Conservation (phyloP, 1,284 basidiomycete species). For the Thelephora terrestris region DNA sequence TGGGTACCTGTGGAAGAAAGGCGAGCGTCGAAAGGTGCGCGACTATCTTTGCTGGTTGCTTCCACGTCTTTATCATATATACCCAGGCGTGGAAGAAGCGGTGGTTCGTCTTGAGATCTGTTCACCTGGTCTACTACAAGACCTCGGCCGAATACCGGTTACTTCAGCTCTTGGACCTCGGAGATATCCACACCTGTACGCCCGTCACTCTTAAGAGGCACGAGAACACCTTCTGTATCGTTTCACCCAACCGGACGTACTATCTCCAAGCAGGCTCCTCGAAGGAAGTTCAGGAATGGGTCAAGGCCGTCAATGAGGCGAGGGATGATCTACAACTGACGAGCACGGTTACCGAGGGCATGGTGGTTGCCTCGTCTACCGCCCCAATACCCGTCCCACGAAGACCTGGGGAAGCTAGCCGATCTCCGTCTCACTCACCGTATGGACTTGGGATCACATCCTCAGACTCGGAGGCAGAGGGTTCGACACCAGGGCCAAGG, state of each 20-base stretch:
- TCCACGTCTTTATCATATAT: background rate
- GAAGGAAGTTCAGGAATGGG: conserved; percentile 78
- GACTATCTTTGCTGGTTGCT: conserved; percentile 4
- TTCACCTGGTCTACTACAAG: conserved; percentile 96
- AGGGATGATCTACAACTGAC: conserved; percentile 54
- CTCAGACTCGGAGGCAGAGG: conserved; percentile 66
- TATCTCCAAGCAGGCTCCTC: conserved; percentile 77
- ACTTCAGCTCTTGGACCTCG: conserved; percentile 81
- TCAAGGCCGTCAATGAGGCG: conserved; percentile 72
- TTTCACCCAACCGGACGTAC: conserved; percentile 87
- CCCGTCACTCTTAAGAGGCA: conserved; percentile 87
- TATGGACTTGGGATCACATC: conserved; percentile 40
- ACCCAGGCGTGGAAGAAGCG: conserved; percentile 93
- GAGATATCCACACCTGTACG: conserved; percentile 86
- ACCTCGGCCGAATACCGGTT: conserved; percentile 89
- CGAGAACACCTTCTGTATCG: conserved; percentile 84
- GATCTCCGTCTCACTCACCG: conserved; percentile 25
- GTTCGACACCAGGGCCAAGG: conserved; percentile 13
- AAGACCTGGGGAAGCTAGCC: conserved; percentile 13
- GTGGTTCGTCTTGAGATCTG: conserved; percentile 93
- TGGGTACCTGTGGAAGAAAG: conserved; percentile 27
- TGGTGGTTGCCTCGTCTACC: conserved; percentile 25
- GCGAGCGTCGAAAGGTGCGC: conserved; percentile 88
- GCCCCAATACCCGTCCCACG: conserved; percentile 38
- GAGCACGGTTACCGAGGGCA: conserved; percentile 36